phyloP scores from a whole-genome alignment of 1,284 basidiomycete species.

The Sparassis latifolia region DNA sequence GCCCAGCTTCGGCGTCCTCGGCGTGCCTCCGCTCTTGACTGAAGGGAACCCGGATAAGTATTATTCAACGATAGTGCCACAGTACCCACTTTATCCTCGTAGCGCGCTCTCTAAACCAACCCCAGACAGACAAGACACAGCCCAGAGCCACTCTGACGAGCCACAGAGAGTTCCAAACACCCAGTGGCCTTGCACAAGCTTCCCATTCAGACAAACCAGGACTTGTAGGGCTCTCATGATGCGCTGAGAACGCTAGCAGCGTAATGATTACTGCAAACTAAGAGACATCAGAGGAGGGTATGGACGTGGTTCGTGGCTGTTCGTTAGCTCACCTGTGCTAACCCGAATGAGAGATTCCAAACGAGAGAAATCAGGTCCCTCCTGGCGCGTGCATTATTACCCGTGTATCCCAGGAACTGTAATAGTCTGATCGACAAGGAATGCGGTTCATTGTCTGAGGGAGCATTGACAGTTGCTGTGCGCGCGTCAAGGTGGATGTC shows the following conservation, averaged over 20 bases:
- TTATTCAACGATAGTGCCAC: not conserved
- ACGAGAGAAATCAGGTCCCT: constrained; percentile 52
- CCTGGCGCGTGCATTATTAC: constrained; percentile 46
- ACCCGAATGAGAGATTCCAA: constrained; percentile 47
- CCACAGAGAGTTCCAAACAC: constrained; percentile 69
- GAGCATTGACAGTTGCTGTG: too few relatives aligned
- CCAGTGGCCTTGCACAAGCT: constrained; percentile 62
- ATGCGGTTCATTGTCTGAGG: not conserved
- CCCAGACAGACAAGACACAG: constrained; percentile 51
- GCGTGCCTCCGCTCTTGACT: constrained; percentile 1
- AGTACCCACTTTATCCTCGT: constrained; percentile 23
- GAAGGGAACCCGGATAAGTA: not conserved
- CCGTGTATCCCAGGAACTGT: constrained; percentile 49
- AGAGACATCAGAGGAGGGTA: not conserved
- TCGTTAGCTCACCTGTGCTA: constrained; percentile 44
- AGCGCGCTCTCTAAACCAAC: constrained; percentile 43
- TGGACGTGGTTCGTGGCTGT: not conserved
- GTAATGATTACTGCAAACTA: constrained; percentile 41
- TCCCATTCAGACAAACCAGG: constrained; percentile 48
- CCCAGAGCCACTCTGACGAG: constrained; percentile 49
- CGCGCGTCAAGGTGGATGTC: too few relatives aligned
- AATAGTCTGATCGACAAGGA: constrained; percentile 1
- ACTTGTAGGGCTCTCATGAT: constrained; percentile 42
- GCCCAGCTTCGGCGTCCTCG: constrained; percentile 7
- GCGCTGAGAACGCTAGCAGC: constrained; percentile 45